Evolutionary conservation across 2,329 filamentous ascomycete genomes (phyloP), one percentile per base, ranked within the genome.

Genomic region (Pseudocercospora pini-densiflorae): DNA sequence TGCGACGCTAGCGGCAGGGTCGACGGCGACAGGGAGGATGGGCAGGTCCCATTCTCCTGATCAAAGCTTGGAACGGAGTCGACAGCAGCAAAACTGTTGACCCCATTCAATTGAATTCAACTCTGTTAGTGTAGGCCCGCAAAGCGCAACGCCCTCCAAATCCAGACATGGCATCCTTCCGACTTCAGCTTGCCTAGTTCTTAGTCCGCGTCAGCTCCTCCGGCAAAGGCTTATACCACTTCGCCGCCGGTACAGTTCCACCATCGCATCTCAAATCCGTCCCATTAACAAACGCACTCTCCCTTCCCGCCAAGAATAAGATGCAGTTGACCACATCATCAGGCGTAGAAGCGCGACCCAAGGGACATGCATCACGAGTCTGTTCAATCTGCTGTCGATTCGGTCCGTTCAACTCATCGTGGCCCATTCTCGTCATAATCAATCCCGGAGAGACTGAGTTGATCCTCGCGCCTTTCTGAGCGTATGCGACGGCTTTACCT

Each of bases 211-310:
- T 23, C 45, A 23, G 21, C n/a, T 16, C n/a, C n/a, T 47, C 45
- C n/a, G n/a, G 45, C n/a, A 47, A 47, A 47, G 45, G 7, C 21
- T 9, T 47, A 47, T 47, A 19, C 54, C 54, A 59, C 23, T 54
- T 51, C 40, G 24, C 40, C n/a, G 43, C 29, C 19, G 62, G n/a
- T 6, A 59, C 45, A n/a, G 51, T 33, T 1, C 65, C 65, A 4
- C 62, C 65, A 62, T 65, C 65, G 16, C 64, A 14, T 31, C 58
- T 61, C 10, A 68, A 3, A 63, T 68, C 62, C 10, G 51, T 60
- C 12, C 66, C 62, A 14, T 59, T 65, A 10, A 68, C 60, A 24
- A 47, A 65, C 2, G 29, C 33, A n/a, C 59, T 27, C 2, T 61
- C 59, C 7, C 31, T 27, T 0, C 59, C 54, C 9, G 62, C 59